Evolutionary conservation across 192 early-diverging fungal species (phyloP), one percentile per base, ranked within the genome.

Genomic region (Podila verticillata): DNA sequence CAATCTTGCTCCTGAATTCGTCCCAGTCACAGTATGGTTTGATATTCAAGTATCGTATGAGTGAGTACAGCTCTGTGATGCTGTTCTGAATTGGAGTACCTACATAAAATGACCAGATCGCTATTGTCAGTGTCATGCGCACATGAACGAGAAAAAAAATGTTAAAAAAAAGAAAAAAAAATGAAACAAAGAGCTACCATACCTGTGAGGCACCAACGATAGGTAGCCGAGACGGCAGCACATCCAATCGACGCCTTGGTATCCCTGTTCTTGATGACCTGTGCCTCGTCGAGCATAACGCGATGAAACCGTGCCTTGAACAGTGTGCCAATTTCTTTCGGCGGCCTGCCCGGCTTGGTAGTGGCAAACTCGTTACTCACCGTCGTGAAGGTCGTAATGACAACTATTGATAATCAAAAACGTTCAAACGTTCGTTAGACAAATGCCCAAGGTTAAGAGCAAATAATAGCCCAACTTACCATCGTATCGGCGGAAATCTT

Each of bases 151-250:
- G 22, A 54, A 7, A 0, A 4, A 39, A 72, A 13, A 48, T 4
- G 17, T n/a, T n/a, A 71, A 48, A 10, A 68, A n/a, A 63, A 29
- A 24, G 19, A 28, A 19, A 47, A 29, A 35, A 20, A 24, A 19
- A 30, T n/a, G 2, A 7, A 7, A 20, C 29, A 39, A 22, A n/a
- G 48, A 31, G 20, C 15, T 8, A 4, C 82, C 19, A 84, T 92
- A 56, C 89, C 88, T n/a, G 89, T 90, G 24, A 93, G 67, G 49
- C 90, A 91, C 92, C 92, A 93, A 51, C 89, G 72, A 60, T 91
- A 88, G 13, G 47, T 74, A 2, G 84, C 66, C 48, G 80, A 51
- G n/a, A 93, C 61, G 13, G 70, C 36, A 15, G 79, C 61, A 48
- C 88, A 89, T 7, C 89, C 83, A 48, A 68, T 72, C 3, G 85